Evolutionary conservation across 805 yeast genomes (phyloP), one percentile per base, ranked within the genome.

Genomic region (Candida pseudofarinosa): DNA sequence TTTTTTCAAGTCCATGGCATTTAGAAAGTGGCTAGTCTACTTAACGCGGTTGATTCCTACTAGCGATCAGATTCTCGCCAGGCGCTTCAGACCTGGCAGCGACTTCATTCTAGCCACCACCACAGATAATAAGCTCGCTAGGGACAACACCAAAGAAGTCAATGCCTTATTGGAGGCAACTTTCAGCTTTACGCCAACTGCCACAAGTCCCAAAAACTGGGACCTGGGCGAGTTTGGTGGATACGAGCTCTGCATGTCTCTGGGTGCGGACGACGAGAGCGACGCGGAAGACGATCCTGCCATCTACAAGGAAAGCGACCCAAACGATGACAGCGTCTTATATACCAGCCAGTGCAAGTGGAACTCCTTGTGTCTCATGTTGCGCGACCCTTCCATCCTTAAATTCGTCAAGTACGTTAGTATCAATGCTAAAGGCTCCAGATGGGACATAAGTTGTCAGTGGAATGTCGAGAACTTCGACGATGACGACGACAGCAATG

Each of bases 81-180:
- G 99, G 55, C 73, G 97, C 49, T 93, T 93, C 67, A 79, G 99
- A 54, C 99, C 97, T 1, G 99, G 98, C 3, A 82, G 79, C 20
- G 99, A 93, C 61, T 93, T 87, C 63, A 90, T 91, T 3, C 67
- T 93, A 36, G 99, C 99, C 0, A 87, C 98, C 0, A 67, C 79
- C 2, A 65, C 77, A 0, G 76, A 74, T 15, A 71, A 62, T 37
- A 40, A 60, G 3, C 41, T 66, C 39, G 67, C 68, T 17, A 40
- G 74, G 46, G 52, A 52, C 54, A 43, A 68, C 52, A 19, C 71
- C 10, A 64, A 63, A 19, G 70, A 70, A 32, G 49, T 64, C 43
- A 67, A 69, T 36, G 68, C 73, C 2, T 64, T 79, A 35, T 60
- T 91, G 15, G 98, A 91, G 55, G 93, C 89, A 2, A 86, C 95